phyloP scores from a whole-genome alignment of 345 rosid species.

The Bruguiera gymnorhiza region DNA sequence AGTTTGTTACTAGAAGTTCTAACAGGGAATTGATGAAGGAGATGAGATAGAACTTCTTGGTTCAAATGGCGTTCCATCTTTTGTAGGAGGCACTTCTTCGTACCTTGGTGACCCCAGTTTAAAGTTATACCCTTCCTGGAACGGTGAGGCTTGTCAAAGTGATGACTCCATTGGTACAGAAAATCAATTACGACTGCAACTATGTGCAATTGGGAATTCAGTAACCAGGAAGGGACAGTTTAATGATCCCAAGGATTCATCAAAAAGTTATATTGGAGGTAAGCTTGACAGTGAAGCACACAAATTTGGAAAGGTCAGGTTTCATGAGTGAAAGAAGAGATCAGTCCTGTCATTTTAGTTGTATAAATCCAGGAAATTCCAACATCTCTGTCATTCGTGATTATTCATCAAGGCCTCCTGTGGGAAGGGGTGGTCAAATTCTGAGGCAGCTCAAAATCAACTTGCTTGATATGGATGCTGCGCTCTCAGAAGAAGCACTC shows the following conservation, averaged over 20 bases:
- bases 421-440: constrained; percentile 25
- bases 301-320: constrained; percentile 11
- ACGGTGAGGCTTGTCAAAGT: constrained; percentile 10
- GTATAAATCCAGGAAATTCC: constrained; percentile 8
- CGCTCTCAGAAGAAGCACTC: constrained; percentile 31
- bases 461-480: constrained; percentile 44
- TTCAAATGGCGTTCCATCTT: constrained; percentile 33
- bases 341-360: constrained; percentile 10
- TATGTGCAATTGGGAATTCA: background rate
- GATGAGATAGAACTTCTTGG: constrained; percentile 40
- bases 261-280: too few relatives aligned
- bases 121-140: constrained; percentile 12
- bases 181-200: background rate
- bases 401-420: constrained; percentile 18
- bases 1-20: constrained; percentile 27
- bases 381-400: constrained; percentile 11
- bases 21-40: constrained; percentile 32
- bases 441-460: constrained; percentile 36
- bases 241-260: background rate
- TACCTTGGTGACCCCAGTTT: constrained; percentile 31
- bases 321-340: constrained; percentile 11
- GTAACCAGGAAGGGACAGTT: background rate
- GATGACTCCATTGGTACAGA: constrained; percentile 5
- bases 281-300: constrained; percentile 8
- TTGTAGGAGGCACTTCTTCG: constrained; percentile 22